phyloP scores from a whole-genome alignment of 352 stramenopile species.

The Phytophthora cactorum region DNA sequence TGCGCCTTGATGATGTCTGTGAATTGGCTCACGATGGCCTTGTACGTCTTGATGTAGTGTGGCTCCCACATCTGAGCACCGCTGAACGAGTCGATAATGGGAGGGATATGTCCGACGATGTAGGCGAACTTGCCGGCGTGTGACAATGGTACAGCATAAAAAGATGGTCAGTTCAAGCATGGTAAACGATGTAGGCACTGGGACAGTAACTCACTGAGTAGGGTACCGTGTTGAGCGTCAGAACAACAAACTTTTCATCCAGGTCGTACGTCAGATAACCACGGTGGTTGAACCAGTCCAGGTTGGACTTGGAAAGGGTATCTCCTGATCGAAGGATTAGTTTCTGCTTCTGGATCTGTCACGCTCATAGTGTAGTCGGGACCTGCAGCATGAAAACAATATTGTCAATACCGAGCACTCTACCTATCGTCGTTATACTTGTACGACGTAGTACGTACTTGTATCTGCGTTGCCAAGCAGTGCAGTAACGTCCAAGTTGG shows the following conservation, averaged over 20 bases:
- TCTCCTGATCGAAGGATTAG: conserved; percentile 57
- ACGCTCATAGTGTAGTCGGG: conserved; percentile 74
- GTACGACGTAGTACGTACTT: conserved; percentile 31
- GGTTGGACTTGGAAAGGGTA: conserved; percentile 44
- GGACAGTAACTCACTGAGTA: conserved; percentile 57
- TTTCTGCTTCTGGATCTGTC: conserved; percentile 52
- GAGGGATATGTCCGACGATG: conserved; percentile 91
- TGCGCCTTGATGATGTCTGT: conserved; percentile 74
- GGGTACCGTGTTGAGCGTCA: conserved; percentile 80
- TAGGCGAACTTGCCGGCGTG: conserved; percentile 62
- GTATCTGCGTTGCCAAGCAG: conserved; percentile 74
- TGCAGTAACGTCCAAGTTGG: conserved; percentile 53
- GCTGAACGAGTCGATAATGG: conserved; percentile 87
- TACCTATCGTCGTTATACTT: too few relatives aligned
- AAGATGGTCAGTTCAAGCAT: background rate
- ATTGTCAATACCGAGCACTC: background rate
- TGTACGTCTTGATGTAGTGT: conserved; percentile 83
- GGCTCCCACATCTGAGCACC: conserved; percentile 85
- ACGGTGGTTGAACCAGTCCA: conserved; percentile 54
- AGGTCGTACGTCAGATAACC: conserved; percentile 67
- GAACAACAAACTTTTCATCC: conserved; percentile 60
- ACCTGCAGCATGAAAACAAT: conserved; percentile 27
- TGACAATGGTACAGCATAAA: background rate
- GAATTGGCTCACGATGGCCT: conserved; percentile 66
- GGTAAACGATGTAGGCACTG: background rate